Evolutionary conservation across 2,329 filamentous ascomycete species (phyloP), one percentile per base, ranked within the genome.

Genomic region (Aciculosporium take): DNA sequence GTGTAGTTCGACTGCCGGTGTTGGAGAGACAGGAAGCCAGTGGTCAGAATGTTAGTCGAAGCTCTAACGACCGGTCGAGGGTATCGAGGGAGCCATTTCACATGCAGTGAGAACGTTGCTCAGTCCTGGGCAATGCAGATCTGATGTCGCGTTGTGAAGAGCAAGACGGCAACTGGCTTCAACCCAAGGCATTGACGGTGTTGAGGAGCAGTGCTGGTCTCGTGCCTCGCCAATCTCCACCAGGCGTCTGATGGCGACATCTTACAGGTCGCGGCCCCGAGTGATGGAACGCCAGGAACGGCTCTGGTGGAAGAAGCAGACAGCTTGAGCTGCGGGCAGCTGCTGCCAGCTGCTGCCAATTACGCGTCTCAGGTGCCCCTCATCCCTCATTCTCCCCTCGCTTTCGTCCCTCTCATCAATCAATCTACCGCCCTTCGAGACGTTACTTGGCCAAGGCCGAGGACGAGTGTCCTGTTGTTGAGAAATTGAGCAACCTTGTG

Each of bases 61-160:
- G 28, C 21, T 24, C 35, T 37, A 44, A 34, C 38, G 32, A 39
- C 37, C 27, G 32, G 37, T 28, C 25, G 9, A 12, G 3, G 24
- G 38, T 23, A 35, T 35, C n/a, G 28, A 43, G 25, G 32, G 25
- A 35, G 43, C 43, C 43, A 45, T 45, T 32, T 42, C 43, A 43
- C 17, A 37, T 6, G 15, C 9, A 1, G 13, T 31, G 24, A 31
- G 12, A 20, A 37, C 15, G 27, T 21, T 41, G 21, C 15, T 34
- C 24, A 40, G 29, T 12, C 21, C 25, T 9, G 24, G 25, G 12
- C 28, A 39, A 27, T 18, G 39, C 28, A 29, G 24, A n/a, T 17
- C 13, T 15, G 4, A 3, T 21, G 31, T n/a, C 25, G 18, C 32
- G 24, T 29, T 24, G 21, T 15, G 18, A 25, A 21, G 34, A 36